These are phyloP conservation scores for Chalciporus sp. DNA, from an alignment of 1,284 basidiomycete genomes.

Conservation along the genomic window DNA sequence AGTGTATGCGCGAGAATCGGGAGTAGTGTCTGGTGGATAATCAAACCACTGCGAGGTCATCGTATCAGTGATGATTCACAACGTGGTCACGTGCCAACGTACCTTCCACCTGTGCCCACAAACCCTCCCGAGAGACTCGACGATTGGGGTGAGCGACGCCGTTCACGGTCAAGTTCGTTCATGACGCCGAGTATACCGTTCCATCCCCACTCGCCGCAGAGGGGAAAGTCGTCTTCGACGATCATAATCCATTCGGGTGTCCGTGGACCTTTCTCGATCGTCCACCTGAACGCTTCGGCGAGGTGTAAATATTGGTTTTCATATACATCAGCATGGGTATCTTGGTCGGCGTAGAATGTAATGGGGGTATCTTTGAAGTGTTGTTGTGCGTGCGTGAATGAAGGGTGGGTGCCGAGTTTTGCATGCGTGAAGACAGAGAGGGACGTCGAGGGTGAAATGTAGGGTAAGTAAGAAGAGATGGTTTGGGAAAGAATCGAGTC, in stretches of 20 bases:
- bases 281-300: constrained; percentile 43
- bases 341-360: constrained; percentile 38
- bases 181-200: constrained; percentile 37
- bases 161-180: constrained; percentile 33
- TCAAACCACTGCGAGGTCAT: constrained; percentile 37
- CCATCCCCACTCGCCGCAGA: constrained; percentile 40
- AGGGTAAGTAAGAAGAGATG: constrained; percentile 39
- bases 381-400: constrained; percentile 33
- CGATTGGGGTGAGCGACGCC: constrained; percentile 11
- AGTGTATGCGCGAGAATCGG: constrained; percentile 37
- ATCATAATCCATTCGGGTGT: constrained; percentile 45
- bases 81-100: constrained; percentile 4
- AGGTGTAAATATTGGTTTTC: constrained; percentile 43
- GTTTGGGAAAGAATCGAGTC: constrained; percentile 37
- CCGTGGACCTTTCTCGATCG: constrained; percentile 7
- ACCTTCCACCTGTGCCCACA: constrained; percentile 47
- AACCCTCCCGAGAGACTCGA: constrained; percentile 38
- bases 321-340: constrained; percentile 33
- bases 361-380: constrained; percentile 26
- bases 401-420: constrained; percentile 24
- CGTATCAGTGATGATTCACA: neutral
- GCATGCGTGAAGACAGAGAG: constrained; percentile 45
- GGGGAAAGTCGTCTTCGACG: constrained; percentile 46
- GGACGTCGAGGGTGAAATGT: constrained; percentile 27
- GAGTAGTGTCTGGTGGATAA: constrained; percentile 40